Conservation (phyloP, 1,284 basidiomycete species). For the Sporisorium exsertum region DNA sequence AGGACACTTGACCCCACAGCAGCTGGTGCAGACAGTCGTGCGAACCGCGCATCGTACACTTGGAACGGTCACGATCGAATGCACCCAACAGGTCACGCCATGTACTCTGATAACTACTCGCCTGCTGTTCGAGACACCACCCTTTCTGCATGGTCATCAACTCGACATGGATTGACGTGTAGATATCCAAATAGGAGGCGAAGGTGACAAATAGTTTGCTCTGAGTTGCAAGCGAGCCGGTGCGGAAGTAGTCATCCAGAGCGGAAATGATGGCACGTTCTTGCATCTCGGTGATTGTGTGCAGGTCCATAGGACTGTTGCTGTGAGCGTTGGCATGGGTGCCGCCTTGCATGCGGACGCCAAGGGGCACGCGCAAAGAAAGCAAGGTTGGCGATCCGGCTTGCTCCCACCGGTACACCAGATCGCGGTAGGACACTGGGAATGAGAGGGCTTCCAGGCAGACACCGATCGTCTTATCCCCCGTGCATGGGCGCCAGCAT, state of each 20-base stretch:
- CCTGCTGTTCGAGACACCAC: background rate
- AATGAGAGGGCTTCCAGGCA: background rate
- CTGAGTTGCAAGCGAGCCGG: background rate
- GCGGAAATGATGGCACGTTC: background rate
- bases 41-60: background rate
- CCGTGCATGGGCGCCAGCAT: background rate
- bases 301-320: background rate
- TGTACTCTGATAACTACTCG: background rate
- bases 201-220: background rate
- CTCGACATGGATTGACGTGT: background rate
- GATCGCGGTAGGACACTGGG: background rate
- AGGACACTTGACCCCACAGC: background rate
- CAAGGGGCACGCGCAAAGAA: background rate
- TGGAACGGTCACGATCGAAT: background rate
- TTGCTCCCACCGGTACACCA: conserved; percentile 1
- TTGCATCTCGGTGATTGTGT: conserved; percentile 3
- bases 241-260: background rate
- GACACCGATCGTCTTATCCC: background rate
- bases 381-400: background rate
- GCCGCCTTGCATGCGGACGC: background rate
- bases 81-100: background rate
- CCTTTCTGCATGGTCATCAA: background rate
- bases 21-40: conserved; percentile 3
- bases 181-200: conserved; percentile 1
- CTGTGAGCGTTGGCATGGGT: background rate